Percentiles rank a stretch among this genome's conserved stretches.
These are phyloP conservation scores for Borovskyia barvae DNA, from an alignment of 208 protist species.

Conservation along the genomic window DNA sequence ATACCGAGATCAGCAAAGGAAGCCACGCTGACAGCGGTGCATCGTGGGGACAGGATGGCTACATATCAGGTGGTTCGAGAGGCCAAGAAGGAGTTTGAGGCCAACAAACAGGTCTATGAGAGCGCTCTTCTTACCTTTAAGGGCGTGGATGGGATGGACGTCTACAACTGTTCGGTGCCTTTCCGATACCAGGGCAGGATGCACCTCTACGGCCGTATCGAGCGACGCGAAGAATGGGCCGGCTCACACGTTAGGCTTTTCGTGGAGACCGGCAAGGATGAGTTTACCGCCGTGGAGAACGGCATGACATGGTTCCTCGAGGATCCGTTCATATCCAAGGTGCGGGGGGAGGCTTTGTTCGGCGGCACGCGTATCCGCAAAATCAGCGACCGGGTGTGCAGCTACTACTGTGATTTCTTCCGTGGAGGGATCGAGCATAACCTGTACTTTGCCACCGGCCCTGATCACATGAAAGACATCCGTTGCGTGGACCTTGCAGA, in stretches of 20 bases:
- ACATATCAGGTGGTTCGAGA: slow-evolving; percentile 32
- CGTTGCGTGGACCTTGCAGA: slow-evolving; percentile 42
- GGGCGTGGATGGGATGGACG: slow-evolving; percentile 51
- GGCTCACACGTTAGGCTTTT: slow-evolving; percentile 49
- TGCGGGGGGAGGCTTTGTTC: slow-evolving; percentile 51
- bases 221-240: slow-evolving; percentile 46
- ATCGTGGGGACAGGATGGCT: no score
- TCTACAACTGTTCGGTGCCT: slow-evolving; percentile 63
- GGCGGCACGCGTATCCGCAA: slow-evolving; percentile 54
- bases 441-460: slow-evolving; percentile 46
- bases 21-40: no score
- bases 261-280: slow-evolving; percentile 55
- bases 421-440: slow-evolving; percentile 38
- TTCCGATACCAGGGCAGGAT: slow-evolving; percentile 46
- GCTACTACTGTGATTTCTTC: slow-evolving; percentile 62
- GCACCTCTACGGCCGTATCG: slow-evolving; percentile 56
- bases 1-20: not conserved
- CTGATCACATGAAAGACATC: slow-evolving; percentile 64
- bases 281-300: slow-evolving; percentile 43
- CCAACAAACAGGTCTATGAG: slow-evolving; percentile 33
- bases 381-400: slow-evolving; percentile 27
- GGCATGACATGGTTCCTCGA: slow-evolving; percentile 52
- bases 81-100: slow-evolving; percentile 40
- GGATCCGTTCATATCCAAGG: slow-evolving; percentile 45
- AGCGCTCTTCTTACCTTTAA: slow-evolving; percentile 46